phyloP scores from a whole-genome alignment of 2,329 filamentous ascomycete genomes.

The Beauveria rudraprayagi region DNA sequence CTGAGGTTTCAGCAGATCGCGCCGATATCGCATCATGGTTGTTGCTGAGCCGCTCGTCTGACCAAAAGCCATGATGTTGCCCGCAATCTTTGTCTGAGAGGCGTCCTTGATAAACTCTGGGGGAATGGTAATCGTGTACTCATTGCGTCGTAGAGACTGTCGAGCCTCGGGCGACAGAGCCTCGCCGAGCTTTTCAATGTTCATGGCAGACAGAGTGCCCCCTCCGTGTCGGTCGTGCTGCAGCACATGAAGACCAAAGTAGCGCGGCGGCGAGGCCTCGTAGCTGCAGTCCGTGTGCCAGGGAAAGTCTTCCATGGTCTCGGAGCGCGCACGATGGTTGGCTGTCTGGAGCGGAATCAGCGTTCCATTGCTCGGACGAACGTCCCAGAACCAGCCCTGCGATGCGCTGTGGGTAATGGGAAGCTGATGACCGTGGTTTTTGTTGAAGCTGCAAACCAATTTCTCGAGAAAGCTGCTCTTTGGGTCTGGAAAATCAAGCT shows the following conservation, averaged over 20 bases:
- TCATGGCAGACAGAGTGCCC: slow-evolving; percentile 32
- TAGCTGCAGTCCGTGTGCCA: slow-evolving; percentile 40
- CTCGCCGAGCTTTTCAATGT: slow-evolving; percentile 17
- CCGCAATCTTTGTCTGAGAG: slow-evolving; percentile 4
- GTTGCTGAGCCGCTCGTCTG: not conserved
- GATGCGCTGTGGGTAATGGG: slow-evolving; percentile 33
- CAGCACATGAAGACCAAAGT: slow-evolving; percentile 34
- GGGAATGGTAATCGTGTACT: slow-evolving; percentile 26
- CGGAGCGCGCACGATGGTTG: slow-evolving; percentile 25
- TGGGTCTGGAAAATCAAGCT: slow-evolving; percentile 24
- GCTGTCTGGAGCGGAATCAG: slow-evolving; percentile 23
- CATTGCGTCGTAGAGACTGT: slow-evolving; percentile 15
- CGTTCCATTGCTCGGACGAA: slow-evolving; percentile 22
- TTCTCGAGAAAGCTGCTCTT: slow-evolving; percentile 26
- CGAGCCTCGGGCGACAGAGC: slow-evolving; percentile 20
- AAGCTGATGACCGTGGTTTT: slow-evolving; percentile 25
- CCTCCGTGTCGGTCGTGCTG: slow-evolving; percentile 32
- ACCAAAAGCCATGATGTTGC: slow-evolving; percentile 15
- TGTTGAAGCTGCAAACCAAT: slow-evolving; percentile 26
- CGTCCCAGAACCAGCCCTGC: slow-evolving; percentile 37
- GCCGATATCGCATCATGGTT: slow-evolving; percentile 23
- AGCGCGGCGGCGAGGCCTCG: slow-evolving; percentile 27
- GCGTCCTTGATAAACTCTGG: slow-evolving; percentile 27
- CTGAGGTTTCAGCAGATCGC: slow-evolving; percentile 23
- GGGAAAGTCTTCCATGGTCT: slow-evolving; percentile 34